phyloP scores from a whole-genome alignment of 1,284 basidiomycete species.

The Puccinia coronata region DNA sequence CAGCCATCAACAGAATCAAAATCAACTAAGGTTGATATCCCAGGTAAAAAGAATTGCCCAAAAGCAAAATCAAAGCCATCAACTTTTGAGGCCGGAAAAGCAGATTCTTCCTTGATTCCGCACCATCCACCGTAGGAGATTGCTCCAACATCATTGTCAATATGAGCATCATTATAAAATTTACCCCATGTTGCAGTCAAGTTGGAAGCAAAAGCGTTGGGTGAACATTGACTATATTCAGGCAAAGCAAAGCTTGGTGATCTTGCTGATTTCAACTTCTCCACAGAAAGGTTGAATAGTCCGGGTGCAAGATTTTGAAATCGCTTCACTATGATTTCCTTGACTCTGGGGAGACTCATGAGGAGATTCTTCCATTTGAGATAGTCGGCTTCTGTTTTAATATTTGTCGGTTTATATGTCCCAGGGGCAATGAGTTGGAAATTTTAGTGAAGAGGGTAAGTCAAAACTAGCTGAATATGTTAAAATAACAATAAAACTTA shows the following conservation, averaged over 20 bases:
- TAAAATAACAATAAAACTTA: not conserved
- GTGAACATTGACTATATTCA: not conserved
- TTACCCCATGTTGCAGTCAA: not conserved
- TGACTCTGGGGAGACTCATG: not conserved
- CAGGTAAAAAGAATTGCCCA: not conserved
- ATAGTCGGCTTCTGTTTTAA: not conserved
- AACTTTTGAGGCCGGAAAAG: not conserved
- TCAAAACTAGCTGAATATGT: too few relatives aligned
- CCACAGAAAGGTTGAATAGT: not conserved
- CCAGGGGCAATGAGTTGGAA: not conserved
- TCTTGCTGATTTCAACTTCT: not conserved
- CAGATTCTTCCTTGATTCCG: not conserved
- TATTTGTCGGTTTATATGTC: not conserved
- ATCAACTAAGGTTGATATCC: not conserved
- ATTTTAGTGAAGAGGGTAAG: too few relatives aligned
- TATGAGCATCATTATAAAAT: not conserved
- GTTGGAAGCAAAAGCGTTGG: not conserved
- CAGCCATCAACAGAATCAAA: not conserved
- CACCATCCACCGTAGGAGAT: conserved; percentile 6
- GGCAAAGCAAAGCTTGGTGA: not conserved
- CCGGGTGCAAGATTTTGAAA: not conserved
- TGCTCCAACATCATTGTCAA: not conserved
- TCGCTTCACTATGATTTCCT: not conserved
- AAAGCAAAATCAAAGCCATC: not conserved
- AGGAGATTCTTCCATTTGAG: not conserved